Conservation (phyloP, 192 early-diverging fungal genomes). For the Coemansia sp. region DNA sequence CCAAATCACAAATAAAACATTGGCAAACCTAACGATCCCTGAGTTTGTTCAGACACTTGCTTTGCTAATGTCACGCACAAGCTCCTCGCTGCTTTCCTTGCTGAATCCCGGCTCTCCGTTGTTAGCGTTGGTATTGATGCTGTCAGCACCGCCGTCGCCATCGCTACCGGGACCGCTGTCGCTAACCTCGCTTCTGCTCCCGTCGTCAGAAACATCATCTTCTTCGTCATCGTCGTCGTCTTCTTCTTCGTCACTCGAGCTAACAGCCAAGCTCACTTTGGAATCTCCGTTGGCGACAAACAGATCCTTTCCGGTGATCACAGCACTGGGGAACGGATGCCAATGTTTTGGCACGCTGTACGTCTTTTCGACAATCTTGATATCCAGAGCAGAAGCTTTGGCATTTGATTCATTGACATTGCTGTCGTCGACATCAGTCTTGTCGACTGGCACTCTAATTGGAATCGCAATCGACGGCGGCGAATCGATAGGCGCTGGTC, state of each 20-base stretch:
- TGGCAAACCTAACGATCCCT: too few species aligned
- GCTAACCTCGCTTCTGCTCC: background rate
- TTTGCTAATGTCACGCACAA: slow-evolving; percentile 16
- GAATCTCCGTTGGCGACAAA: slow-evolving; percentile 35
- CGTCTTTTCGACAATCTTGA: slow-evolving; percentile 13
- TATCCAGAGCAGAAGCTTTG: background rate
- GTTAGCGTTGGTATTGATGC: background rate
- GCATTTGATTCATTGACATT: background rate
- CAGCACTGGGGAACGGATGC: slow-evolving; percentile 47
- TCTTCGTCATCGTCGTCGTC: slow-evolving; percentile 11
- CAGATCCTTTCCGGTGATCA: slow-evolving; percentile 42
- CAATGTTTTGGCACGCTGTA: slow-evolving; percentile 41
- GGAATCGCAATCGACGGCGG: slow-evolving; percentile 13
- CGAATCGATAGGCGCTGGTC: slow-evolving; percentile 7
- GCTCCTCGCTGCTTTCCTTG: slow-evolving; percentile 15
- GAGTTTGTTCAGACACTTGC: background rate
- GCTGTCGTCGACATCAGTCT: background rate
- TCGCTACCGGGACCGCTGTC: background rate
- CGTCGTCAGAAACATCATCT: slow-evolving; percentile 2
- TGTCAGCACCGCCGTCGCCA: background rate
- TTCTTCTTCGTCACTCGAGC: slow-evolving; percentile 34
- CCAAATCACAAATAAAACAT: too few species aligned
- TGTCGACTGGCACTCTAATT: slow-evolving; percentile 4
- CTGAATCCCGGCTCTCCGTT: background rate
- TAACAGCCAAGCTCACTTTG: slow-evolving; percentile 29